Conservation (phyloP, 768 basidiomycete genomes). For the Tylopilus subfusipes region DNA sequence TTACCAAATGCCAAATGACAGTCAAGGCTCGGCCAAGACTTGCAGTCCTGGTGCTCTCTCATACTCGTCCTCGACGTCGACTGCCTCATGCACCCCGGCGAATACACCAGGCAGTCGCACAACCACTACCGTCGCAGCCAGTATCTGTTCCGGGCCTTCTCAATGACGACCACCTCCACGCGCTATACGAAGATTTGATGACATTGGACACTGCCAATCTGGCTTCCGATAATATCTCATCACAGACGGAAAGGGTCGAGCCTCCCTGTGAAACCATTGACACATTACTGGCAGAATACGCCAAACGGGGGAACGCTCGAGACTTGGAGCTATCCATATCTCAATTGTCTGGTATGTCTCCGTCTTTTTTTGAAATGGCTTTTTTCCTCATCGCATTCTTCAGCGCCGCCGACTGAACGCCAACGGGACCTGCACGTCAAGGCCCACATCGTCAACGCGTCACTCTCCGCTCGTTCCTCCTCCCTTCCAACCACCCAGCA, state of each 20-base stretch:
- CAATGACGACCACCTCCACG: constrained; percentile 10
- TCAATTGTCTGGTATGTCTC: constrained; percentile 41
- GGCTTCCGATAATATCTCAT: background rate
- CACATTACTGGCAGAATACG: constrained; percentile 47
- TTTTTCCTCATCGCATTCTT: constrained; percentile 11
- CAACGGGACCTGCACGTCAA: constrained; percentile 75
- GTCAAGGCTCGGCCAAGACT: constrained; percentile 12
- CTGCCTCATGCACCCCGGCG: constrained; percentile 11
- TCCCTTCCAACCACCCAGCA: constrained; percentile 24
- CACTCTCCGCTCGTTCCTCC: constrained; percentile 20
- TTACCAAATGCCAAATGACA: background rate
- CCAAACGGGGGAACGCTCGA: constrained; percentile 41
- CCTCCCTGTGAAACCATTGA: constrained; percentile 40
- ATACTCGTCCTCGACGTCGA: constrained; percentile 4
- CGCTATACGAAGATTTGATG: constrained; percentile 43
- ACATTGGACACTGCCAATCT: constrained; percentile 11
- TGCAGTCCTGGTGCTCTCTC: constrained; percentile 1
- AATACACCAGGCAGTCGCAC: constrained; percentile 20
- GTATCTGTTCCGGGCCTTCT: constrained; percentile 22
- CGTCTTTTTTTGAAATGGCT: background rate
- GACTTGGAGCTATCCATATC: constrained; percentile 46
- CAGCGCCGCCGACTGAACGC: constrained; percentile 41
- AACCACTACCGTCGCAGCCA: background rate
- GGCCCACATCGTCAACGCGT: constrained; percentile 44
- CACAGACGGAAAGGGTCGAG: background rate